These are phyloP conservation scores for Pythium grandisporangium DNA, from an alignment of 352 stramenopile species.

Conservation along the genomic window DNA sequence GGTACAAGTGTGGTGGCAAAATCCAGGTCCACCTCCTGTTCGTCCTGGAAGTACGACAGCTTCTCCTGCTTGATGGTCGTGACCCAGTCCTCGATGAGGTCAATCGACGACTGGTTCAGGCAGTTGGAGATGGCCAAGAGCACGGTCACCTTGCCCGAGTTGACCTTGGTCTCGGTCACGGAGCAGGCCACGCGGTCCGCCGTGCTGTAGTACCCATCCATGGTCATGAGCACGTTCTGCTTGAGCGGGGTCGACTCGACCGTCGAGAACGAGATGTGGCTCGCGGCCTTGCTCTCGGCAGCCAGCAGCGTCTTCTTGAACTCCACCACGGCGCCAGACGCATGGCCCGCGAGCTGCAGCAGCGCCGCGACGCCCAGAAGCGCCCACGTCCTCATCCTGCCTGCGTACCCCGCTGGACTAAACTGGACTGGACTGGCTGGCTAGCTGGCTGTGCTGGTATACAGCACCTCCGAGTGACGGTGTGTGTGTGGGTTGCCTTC, in stretches of 20 bases:
- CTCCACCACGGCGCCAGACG: slow-evolving; percentile 8
- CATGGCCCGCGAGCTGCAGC: slow-evolving; percentile 3
- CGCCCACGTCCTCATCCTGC: slow-evolving; percentile 6
- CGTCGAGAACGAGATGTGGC: slow-evolving; percentile 13
- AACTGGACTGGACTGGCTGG: too few relatives aligned
- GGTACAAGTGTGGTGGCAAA: slow-evolving; percentile 37
- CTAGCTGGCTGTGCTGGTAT: too few relatives aligned
- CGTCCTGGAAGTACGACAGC: slow-evolving; percentile 4
- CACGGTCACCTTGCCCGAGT: slow-evolving; percentile 19
- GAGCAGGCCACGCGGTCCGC: not conserved
- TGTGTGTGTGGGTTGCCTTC: too few relatives aligned
- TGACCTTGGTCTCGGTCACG: not conserved
- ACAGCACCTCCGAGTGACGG: too few relatives aligned
- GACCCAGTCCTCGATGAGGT: slow-evolving; percentile 38
- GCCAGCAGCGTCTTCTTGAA: slow-evolving; percentile 14
- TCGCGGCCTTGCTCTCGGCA: not conserved
- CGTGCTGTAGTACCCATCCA: not conserved
- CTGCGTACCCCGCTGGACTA: too few relatives aligned
- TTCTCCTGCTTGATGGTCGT: slow-evolving; percentile 6
- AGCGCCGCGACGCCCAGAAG: slow-evolving; percentile 4
- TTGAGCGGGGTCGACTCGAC: slow-evolving; percentile 4
- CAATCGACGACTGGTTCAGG: slow-evolving; percentile 26
- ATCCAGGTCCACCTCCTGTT: slow-evolving; percentile 4
- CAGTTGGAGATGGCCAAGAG: slow-evolving; percentile 64
- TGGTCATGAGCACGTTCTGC: slow-evolving; percentile 5